Conservation (phyloP, 148 eudicot genomes). For the Rhododendron simsii region DNA sequence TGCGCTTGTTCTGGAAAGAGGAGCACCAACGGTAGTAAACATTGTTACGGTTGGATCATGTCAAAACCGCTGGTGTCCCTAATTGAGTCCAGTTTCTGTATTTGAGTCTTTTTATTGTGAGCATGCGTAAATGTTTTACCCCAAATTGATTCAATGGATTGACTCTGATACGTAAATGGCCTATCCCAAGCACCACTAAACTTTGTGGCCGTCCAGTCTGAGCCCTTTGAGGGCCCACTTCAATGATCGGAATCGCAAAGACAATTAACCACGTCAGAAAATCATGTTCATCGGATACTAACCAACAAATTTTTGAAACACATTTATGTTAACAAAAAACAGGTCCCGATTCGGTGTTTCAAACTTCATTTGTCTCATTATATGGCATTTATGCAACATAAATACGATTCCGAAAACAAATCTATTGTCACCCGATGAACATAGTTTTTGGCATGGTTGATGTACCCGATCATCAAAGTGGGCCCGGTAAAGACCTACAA, state of each 20-base stretch:
- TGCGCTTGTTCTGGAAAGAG: not conserved
- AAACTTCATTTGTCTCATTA: too few species aligned
- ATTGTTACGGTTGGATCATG: too few species aligned
- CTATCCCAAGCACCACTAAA: not conserved
- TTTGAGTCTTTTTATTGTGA: not conserved
- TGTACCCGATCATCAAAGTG: too few species aligned
- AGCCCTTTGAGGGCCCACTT: too few species aligned
- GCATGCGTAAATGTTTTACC: not conserved
- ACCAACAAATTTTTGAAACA: not conserved
- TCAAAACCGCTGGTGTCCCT: too few species aligned
- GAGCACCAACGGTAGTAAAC: not conserved
- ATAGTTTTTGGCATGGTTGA: too few species aligned
- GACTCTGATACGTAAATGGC: not conserved
- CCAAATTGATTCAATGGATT: not conserved
- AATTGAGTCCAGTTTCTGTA: not conserved
- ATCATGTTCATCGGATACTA: not conserved
- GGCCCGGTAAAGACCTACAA: too few species aligned
- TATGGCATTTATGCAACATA: too few species aligned
- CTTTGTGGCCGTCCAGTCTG: not conserved
- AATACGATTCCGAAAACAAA: too few species aligned
- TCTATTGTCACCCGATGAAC: too few species aligned
- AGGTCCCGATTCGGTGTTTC: not conserved
- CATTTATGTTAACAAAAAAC: not conserved
- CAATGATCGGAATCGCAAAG: not conserved
- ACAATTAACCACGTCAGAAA: not conserved